A percentile compares a stretch with the other conserved stretches of the same genome.
phyloP scores from a whole-genome alignment of 164 flowering plant genomes.

The Stephania cephalantha region DNA sequence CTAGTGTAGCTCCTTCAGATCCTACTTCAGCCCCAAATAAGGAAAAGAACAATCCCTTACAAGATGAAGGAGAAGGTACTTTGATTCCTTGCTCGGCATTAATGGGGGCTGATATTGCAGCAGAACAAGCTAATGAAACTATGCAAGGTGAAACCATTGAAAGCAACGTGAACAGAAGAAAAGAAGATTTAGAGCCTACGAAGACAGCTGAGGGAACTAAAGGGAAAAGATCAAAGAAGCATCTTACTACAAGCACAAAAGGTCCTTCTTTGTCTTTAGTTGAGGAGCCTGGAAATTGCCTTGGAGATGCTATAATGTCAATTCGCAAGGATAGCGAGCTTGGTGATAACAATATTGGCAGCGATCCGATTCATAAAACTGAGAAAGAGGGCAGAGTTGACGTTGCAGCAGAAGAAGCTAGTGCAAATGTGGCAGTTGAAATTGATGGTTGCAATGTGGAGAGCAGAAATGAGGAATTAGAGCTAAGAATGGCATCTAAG shows the following conservation, averaged over 20 bases:
- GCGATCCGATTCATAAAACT: no score
- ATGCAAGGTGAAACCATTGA: slow-evolving; percentile 8
- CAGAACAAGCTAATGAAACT: slow-evolving; percentile 10
- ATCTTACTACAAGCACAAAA: not conserved
- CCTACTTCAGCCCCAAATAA: slow-evolving; percentile 1
- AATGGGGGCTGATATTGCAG: slow-evolving; percentile 11
- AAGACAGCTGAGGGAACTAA: slow-evolving; percentile 3
- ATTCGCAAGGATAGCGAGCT: no score
- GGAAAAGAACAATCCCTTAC: slow-evolving; percentile 12
- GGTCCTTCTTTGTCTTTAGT: not conserved
- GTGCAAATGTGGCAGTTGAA: no score
- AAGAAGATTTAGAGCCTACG: slow-evolving; percentile 7
- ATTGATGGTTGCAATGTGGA: no score
- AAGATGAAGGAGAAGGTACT: slow-evolving; percentile 11
- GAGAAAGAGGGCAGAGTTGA: no score
- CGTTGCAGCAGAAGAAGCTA: no score
- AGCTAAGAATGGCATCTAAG: no score
- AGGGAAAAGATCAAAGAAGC: slow-evolving; percentile 11
- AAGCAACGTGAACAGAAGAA: slow-evolving; percentile 4
- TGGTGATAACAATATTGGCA: no score
- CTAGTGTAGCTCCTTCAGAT: slow-evolving; percentile 6
- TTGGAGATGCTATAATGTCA: no score
- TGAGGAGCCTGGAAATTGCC: slow-evolving; percentile 6
- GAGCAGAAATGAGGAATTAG: no score
- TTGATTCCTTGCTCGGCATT: slow-evolving; percentile 3